Conservation (phyloP, 1,284 basidiomycete genomes). For the Phellopilus nigrolimitatus region DNA sequence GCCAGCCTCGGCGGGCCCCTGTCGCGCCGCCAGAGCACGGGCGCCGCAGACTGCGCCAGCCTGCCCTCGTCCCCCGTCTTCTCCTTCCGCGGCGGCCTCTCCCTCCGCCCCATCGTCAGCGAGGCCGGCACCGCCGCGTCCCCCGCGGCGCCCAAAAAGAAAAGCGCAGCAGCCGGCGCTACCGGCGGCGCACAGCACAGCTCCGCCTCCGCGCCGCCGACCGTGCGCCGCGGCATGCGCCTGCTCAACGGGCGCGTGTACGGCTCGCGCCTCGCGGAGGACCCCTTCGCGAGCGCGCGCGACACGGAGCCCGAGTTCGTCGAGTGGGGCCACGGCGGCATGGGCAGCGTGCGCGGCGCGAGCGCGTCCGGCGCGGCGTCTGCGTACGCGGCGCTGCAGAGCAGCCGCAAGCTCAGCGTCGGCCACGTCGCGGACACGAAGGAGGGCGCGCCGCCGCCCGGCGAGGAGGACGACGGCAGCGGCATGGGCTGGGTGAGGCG, state of each 20-base stretch:
- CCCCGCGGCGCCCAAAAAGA: background rate
- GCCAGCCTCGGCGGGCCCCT: conserved; percentile 15
- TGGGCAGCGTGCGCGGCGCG: conserved; percentile 60
- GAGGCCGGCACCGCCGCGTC: conserved; percentile 13
- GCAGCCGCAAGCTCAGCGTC: conserved; percentile 29
- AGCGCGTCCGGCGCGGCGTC: conserved; percentile 33
- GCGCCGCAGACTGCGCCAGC: conserved; percentile 6
- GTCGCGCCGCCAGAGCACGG: conserved; percentile 21
- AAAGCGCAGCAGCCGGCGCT: background rate
- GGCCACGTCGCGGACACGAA: conserved; percentile 25
- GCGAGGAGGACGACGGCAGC: conserved; percentile 64
- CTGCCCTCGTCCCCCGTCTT: conserved; percentile 7
- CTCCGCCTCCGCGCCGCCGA: conserved; percentile 26
- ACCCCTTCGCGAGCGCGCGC: conserved; percentile 36
- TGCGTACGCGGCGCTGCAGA: conserved; percentile 30
- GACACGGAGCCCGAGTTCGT: conserved; percentile 72
- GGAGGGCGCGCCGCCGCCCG: conserved; percentile 29
- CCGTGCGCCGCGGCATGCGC: conserved; percentile 33
- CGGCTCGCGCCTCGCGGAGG: conserved; percentile 32
- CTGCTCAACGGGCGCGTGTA: conserved; percentile 80
- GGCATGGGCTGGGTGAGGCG: conserved; percentile 69
- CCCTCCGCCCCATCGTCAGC: conserved; percentile 8
- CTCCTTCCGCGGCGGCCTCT: conserved; percentile 11
- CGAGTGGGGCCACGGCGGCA: conserved; percentile 82
- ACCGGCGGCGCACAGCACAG: conserved; percentile 19